Evolutionary conservation across 495 filamentous ascomycete species (phyloP), one percentile per base, ranked within the genome.

Genomic region (Trichoderma gamsii): DNA sequence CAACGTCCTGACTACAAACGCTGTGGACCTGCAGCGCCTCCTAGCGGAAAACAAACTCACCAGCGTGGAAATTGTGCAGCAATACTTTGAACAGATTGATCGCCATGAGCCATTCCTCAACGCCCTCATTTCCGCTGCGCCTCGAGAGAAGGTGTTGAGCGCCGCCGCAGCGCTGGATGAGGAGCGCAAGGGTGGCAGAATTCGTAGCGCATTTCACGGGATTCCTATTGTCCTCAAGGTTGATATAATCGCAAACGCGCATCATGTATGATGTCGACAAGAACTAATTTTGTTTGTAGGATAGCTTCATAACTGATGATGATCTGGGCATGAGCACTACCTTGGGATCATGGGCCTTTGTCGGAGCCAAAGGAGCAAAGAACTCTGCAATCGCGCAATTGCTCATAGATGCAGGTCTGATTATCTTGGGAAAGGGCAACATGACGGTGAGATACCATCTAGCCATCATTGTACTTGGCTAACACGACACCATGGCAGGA

Each of bases 81-180:
- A 67, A 23, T 87, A 85, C 70, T 71, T 87, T 13, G 69, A 66
- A 0, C 84, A 85, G 67, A 86, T 87, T 44, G 74, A 80, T 6
- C 70, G 70, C 9, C 78, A 86, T 69, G 79, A 85, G 73, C 27
- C 73, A 70, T 7, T 72, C 73, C 49, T 74, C 18, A 84, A 84
- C 70, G 82, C 86, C 8, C 74, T 90, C 25, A 73, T 89, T 38
- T 80, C 86, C 67, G 66, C 85, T 21, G 88, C 88, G 63, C 86
- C 87, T 0, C 81, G 85, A 72, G 81, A 81, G 15, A 71, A 79
- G 18, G 9, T 74, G 13, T 4, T 68, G 73, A 8, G 68, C 72
- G 25, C 65, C 69, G 89, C 89, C 1, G 74, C 78, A 18, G 69
- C 68, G 15, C 76, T 89, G 6, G 89, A 91, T 73, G 73, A 69